phyloP scores from a whole-genome alignment of 352 stramenopile species.

The Globisporangium orthogonon region DNA sequence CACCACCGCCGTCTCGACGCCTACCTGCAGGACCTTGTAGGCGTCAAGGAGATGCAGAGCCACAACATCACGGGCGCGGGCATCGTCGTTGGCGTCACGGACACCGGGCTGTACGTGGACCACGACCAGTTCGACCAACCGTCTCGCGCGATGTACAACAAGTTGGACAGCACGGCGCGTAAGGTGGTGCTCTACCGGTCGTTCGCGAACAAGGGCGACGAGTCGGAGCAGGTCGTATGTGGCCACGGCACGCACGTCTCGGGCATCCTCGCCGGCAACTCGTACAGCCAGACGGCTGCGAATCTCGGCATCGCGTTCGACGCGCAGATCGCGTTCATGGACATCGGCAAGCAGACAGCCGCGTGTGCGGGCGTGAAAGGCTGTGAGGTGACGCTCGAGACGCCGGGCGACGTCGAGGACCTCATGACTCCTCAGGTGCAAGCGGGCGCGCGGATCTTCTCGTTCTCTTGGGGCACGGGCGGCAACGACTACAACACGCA shows the following conservation, averaged over 20 bases:
- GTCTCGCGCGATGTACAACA: slow-evolving; percentile 47
- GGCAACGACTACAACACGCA: slow-evolving; percentile 80
- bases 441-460: slow-evolving; percentile 76
- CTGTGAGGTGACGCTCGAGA: slow-evolving; percentile 64
- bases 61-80: slow-evolving; percentile 59
- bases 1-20: slow-evolving; percentile 34
- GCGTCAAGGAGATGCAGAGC: slow-evolving; percentile 40
- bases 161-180: slow-evolving; percentile 39
- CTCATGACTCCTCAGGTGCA: slow-evolving; percentile 57
- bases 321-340: slow-evolving; percentile 85
- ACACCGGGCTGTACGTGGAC: slow-evolving; percentile 71
- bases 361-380: slow-evolving; percentile 32
- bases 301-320: slow-evolving; percentile 72
- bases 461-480: slow-evolving; percentile 77
- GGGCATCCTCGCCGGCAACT: slow-evolving; percentile 69
- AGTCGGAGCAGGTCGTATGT: slow-evolving; percentile 51
- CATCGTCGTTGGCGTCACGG: slow-evolving; percentile 67
- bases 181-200: slow-evolving; percentile 83
- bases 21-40: slow-evolving; percentile 51
- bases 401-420: slow-evolving; percentile 54
- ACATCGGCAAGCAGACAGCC: slow-evolving; percentile 62
- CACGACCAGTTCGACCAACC: slow-evolving; percentile 76
- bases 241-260: slow-evolving; percentile 88
- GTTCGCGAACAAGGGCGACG: slow-evolving; percentile 65
- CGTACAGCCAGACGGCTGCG: slow-evolving; percentile 22